Conservation (phyloP, 1,284 basidiomycete genomes). For the Austroboletus niveus region DNA sequence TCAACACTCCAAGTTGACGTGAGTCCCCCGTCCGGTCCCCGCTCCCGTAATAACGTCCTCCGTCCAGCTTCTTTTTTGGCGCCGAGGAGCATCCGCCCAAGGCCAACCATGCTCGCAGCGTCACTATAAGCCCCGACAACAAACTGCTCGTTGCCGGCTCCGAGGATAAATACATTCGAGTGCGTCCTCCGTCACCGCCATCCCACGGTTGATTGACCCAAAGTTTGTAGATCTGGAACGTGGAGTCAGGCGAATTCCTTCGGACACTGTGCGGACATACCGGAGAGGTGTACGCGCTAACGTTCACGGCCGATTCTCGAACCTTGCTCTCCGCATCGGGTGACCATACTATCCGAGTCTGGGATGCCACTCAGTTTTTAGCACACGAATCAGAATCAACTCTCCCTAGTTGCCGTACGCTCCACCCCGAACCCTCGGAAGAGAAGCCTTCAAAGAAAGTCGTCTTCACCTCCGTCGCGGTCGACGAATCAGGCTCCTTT, state of each 20-base stretch:
- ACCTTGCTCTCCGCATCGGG: constrained; percentile 34
- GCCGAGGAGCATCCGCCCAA: constrained; percentile 18
- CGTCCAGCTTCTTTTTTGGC: constrained; percentile 29
- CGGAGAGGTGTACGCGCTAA: constrained; percentile 32
- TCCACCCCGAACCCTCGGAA: constrained; percentile 17
- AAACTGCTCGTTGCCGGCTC: constrained; percentile 32
- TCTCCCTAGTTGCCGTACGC: constrained; percentile 22
- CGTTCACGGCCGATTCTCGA: constrained; percentile 32
- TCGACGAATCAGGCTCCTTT: constrained; percentile 25
- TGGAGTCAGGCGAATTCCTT: constrained; percentile 26
- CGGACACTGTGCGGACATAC: constrained; percentile 29
- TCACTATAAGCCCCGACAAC: constrained; percentile 33
- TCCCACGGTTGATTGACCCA: background rate
- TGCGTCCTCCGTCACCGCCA: constrained; percentile 12
- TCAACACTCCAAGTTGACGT: constrained; percentile 30
- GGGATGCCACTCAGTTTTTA: constrained; percentile 29
- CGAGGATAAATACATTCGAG: constrained; percentile 31
- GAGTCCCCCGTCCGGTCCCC: constrained; percentile 5
- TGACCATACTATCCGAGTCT: constrained; percentile 30
- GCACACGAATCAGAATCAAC: constrained; percentile 17
- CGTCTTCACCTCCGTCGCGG: constrained; percentile 32
- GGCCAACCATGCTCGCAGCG: constrained; percentile 34
- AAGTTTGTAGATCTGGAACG: constrained; percentile 24
- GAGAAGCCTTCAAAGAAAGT: constrained; percentile 18
- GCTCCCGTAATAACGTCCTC: background rate